These are phyloP conservation scores for Fraxinus albicans DNA, from an alignment of 305 asterid species.

Conservation along the genomic window DNA sequence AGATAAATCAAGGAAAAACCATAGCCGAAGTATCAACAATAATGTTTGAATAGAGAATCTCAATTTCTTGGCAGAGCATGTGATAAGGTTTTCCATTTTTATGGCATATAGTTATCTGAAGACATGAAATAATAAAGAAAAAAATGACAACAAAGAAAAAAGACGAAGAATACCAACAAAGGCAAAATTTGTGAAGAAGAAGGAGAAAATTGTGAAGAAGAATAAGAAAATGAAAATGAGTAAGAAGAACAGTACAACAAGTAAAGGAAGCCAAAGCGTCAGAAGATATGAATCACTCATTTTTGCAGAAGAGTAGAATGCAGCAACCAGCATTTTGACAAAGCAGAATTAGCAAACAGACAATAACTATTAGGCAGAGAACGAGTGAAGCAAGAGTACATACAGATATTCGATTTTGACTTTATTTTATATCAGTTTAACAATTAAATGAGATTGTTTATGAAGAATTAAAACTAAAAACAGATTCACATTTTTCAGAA, in stretches of 20 bases:
- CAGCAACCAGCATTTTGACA: background rate
- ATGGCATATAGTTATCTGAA: background rate
- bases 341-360: background rate
- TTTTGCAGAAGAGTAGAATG: background rate
- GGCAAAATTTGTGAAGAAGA: background rate
- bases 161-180: background rate
- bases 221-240: background rate
- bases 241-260: background rate
- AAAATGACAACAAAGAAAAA: background rate
- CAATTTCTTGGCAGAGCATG: background rate
- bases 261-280: background rate
- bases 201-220: background rate
- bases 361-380: background rate
- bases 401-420: background rate
- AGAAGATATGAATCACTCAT: background rate
- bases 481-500: background rate
- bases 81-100: background rate
- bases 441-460: background rate
- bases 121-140: background rate
- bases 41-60: background rate
- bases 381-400: background rate
- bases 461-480: background rate
- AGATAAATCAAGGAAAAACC: background rate
- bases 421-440: background rate
- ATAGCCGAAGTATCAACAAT: background rate